phyloP scores from a whole-genome alignment of 208 protist genomes.

The Wallacemonas collosoma region DNA sequence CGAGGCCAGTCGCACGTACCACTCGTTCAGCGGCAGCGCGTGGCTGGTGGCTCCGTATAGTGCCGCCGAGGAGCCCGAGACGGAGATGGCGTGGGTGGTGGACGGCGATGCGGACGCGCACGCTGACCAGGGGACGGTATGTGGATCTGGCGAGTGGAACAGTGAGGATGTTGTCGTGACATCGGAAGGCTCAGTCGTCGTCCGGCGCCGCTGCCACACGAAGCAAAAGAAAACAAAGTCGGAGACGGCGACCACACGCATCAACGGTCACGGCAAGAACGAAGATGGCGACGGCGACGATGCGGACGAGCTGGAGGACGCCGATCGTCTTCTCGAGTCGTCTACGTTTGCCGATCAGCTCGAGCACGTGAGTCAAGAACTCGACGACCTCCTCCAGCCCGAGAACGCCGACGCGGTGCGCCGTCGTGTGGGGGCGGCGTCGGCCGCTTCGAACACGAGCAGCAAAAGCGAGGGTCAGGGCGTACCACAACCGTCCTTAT shows the following conservation, averaged over 20 bases:
- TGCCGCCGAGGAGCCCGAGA: slow-evolving; percentile 24
- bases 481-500: not conserved
- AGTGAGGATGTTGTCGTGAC: slow-evolving; percentile 29
- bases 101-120: slow-evolving; percentile 1
- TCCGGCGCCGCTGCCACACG: slow-evolving; percentile 3
- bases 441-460: slow-evolving; percentile 1
- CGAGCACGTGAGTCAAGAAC: slow-evolving; percentile 32
- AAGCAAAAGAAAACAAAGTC: not conserved
- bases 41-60: slow-evolving; percentile 59
- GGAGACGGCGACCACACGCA: not conserved
- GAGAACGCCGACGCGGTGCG: not conserved
- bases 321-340: not conserved
- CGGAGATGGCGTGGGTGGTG: not conserved
- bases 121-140: not conserved
- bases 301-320: slow-evolving; percentile 14
- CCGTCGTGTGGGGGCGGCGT: slow-evolving; percentile 5
- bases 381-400: slow-evolving; percentile 38
- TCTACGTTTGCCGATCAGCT: slow-evolving; percentile 19
- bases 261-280: no score
- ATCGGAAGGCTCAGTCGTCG: slow-evolving; percentile 21
- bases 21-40: slow-evolving; percentile 48
- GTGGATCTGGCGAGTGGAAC: slow-evolving; percentile 14
- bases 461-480: not conserved
- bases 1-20: slow-evolving; percentile 76
- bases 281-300: slow-evolving; percentile 13